A percentile compares a stretch with the other conserved stretches of the same genome.
These are phyloP conservation scores for Chrysoporthe cubensis DNA, from an alignment of 2,329 filamentous ascomycete genomes.

Conservation along the genomic window DNA sequence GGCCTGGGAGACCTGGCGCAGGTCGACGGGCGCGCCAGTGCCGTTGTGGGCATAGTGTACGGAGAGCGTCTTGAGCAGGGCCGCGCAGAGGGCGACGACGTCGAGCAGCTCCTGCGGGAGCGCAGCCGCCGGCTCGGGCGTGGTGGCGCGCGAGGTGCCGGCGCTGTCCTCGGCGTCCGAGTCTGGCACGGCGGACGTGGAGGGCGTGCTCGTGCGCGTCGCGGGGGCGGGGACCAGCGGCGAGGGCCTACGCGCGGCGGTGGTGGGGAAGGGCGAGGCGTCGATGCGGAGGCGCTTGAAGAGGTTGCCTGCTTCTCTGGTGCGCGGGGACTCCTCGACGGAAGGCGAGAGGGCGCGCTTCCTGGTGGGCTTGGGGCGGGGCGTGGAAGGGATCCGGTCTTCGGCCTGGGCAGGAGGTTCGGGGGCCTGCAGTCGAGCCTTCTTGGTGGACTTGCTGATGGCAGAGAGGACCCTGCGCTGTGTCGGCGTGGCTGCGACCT, in stretches of 20 bases:
- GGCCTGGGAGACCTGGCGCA: conserved; percentile 63
- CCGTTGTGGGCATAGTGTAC: conserved; percentile 74
- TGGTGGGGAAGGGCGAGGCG: conserved; percentile 38
- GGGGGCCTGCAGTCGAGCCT: conserved; percentile 22
- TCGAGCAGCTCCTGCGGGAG: conserved; percentile 61
- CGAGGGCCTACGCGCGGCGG: conserved; percentile 34
- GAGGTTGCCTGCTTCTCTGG: conserved; percentile 40
- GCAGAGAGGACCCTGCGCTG: conserved; percentile 10
- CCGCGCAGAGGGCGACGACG: conserved; percentile 65
- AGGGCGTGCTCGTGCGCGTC: conserved; percentile 40
- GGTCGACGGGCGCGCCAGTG: conserved; percentile 62
- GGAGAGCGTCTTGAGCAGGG: conserved; percentile 70
- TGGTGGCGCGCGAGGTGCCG: conserved; percentile 30
- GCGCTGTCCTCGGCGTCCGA: conserved; percentile 40
- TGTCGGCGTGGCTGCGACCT: conserved; percentile 4
- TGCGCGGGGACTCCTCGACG: conserved; percentile 31
- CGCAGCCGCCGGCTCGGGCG: conserved; percentile 26
- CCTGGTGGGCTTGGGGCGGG: conserved; percentile 16
- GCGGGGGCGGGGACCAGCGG: conserved; percentile 30
- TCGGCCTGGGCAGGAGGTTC: conserved; percentile 8
- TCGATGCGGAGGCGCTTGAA: conserved; percentile 48
- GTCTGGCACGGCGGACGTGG: conserved; percentile 44
- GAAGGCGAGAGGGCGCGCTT: conserved; percentile 31
- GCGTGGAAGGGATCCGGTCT: conserved; percentile 33
- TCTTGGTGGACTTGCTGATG: conserved; percentile 18